Evolutionary conservation across 169 alveolate genomes (phyloP), one percentile per base, ranked within the genome.

Genomic region (Perkinsus chesapeaki): DNA sequence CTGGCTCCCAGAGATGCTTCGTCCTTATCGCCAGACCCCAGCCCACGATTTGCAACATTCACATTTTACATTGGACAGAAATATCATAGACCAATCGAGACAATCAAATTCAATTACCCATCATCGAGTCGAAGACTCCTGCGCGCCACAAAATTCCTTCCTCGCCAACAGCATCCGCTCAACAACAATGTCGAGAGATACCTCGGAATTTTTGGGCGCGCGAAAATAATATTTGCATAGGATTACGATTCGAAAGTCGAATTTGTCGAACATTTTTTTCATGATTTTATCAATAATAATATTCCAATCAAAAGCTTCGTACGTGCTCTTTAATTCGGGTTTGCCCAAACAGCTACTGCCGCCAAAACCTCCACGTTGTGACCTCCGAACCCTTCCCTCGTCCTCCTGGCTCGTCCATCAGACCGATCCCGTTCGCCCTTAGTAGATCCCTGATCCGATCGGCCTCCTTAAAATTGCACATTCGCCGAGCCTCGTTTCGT

Each of bases 391-490:
- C 94, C 39, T 90, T 73, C 0, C 94, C 94, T 31, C 94, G 90
- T 9, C 94, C 94, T 1, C 94, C 94, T 10, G 93, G 93, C 48
- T 93, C 95, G 73, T 93, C 95, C 93, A 93, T 93, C 48, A 93
- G 60, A 16, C 93, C 93, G 5, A 93, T 91, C n/a, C 95, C 95
- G 1, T 48, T 39, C 92, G 43, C 90, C 73, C 91, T 91, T 39
- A 93, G 73, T 39, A 34, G 39, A 34, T 93, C 91, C 34, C 93
- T 91, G 48, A 93, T 93, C 38, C 91, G 48, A 27, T 93, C 95
- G 31, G 93, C 93, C 90, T 93, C 95, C 47, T 43, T 36, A 60
- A 73, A 91, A 36, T 93, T 93, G 48, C 92, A 48, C 47, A 92
- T 82, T 47, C 94, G 93, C 37, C 96, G 92, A 16, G 93, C 39